Percentiles rank a stretch among this genome's conserved stretches.
Evolutionary conservation across 148 eudicot genomes (phyloP).

Genomic region (Pouteria glomerata): DNA sequence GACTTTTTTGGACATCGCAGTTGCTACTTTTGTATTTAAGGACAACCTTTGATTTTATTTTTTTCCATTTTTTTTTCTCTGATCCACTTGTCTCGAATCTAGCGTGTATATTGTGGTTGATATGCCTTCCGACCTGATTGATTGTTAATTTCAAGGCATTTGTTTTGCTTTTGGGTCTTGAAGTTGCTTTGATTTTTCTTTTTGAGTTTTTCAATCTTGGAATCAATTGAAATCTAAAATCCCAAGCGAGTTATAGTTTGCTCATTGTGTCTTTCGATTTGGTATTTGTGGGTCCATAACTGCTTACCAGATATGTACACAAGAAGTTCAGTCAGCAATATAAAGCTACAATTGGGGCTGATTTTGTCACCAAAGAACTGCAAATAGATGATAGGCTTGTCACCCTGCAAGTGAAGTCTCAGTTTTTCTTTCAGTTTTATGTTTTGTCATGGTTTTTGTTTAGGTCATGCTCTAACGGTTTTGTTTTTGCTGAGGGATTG

Average conservation of each 20-base stretch:
- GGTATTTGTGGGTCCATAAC: conserved; percentile 1
- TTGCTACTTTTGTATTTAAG: not conserved
- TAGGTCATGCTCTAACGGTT: not conserved
- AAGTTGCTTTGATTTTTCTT: not conserved
- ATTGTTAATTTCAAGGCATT: not conserved
- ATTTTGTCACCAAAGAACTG: conserved; percentile 12
- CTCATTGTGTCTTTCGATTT: not conserved
- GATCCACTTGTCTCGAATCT: not conserved
- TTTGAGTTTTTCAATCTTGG: not conserved
- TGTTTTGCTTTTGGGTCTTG: not conserved
- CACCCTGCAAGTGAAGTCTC: conserved; percentile 8
- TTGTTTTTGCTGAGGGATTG: not conserved
- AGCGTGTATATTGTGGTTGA: not conserved
- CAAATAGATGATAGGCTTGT: conserved; percentile 12
- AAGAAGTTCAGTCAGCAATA: conserved; percentile 15
- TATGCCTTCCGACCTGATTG: not conserved
- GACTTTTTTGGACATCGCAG: not conserved
- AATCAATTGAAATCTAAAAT: not conserved
- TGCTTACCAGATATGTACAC: conserved; percentile 8
- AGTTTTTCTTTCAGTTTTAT: not conserved
- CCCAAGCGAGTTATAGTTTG: not conserved
- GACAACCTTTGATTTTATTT: not conserved
- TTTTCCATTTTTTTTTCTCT: not conserved
- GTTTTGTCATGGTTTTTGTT: not conserved
- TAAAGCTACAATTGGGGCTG: conserved; percentile 14